Conservation (phyloP, 148 eudicot genomes). For the Fallopia convolvulus region DNA sequence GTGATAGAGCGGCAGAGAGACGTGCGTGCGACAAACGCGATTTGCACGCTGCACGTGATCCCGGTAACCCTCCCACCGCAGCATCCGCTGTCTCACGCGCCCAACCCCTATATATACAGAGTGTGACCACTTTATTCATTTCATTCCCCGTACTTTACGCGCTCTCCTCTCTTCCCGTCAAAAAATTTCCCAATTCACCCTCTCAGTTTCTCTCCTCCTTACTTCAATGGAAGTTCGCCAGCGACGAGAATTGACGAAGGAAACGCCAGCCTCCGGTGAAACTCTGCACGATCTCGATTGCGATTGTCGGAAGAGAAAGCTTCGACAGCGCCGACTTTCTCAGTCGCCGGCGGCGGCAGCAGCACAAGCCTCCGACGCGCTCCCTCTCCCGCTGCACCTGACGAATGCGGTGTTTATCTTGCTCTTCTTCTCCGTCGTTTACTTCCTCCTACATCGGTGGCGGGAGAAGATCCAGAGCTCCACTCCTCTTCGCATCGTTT, state of each 20-base stretch:
- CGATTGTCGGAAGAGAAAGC: not conserved
- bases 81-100: not conserved
- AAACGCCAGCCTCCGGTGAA: not conserved
- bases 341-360: not conserved
- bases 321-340: not conserved
- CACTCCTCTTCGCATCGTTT: constrained; percentile 9
- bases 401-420: constrained; percentile 8
- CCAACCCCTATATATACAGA: not conserved
- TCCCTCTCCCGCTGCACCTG: constrained; percentile 7
- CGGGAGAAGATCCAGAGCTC: constrained; percentile 8
- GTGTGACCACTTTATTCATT: not conserved
- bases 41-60: not conserved
- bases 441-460: constrained; percentile 8
- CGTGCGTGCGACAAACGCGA: not conserved
- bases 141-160: not conserved
- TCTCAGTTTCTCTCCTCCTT: too few relatives aligned
- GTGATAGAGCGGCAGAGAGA: too few relatives aligned
- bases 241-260: not conserved
- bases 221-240: constrained; percentile 5
- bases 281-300: not conserved
- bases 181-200: not conserved
- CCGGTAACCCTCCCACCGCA: not conserved
- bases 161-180: constrained; percentile 1
- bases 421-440: constrained; percentile 5
- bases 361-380: constrained; percentile 4